Base-by-base conservation (phyloP, 1,139 yeast genomes). In the Taphrina wiesneri region DNA sequence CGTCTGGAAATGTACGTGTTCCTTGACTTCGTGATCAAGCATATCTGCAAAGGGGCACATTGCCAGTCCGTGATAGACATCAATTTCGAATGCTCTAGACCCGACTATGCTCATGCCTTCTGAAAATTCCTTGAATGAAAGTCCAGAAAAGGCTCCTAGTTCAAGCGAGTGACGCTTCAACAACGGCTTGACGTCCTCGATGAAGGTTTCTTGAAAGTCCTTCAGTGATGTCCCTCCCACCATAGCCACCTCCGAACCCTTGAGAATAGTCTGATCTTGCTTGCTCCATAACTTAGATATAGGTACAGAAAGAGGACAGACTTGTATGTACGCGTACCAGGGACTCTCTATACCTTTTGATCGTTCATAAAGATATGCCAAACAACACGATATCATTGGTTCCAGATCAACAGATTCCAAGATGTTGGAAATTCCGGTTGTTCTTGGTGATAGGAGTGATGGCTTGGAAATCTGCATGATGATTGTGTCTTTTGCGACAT, bases 21-120 rank as follows among this genome's bases (percentile, higher is more conserved):
- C 79, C 9, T 69, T 79, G 9, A 82, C 81, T 46, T 83, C 78
- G 74, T 90, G 97, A 71, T 91, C 91, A 77, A 91, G 91, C 60
- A 92, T 78, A 75, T 92, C 96, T 0, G 97, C 97, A 17, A 92
- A 92, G 0, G 97, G 97, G 34, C 91, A 96, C 68, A 92, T 77
- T 0, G 88, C 89, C 47, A 87, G 81, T 30, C 86, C 88, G 71
- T 87, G 89, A 74, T 77, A 90, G 57, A 80, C 81, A 74, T 92
- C 97, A 21, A 92, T 85, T 65, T 86, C 86, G 74, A 91, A 90
- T 0, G 92, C 91, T 68, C 96, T 80, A 0, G 96, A 85, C 0
- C 91, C 84, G 15, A 90, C 85, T 3, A 75, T 73, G 17, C 75
- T 70, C 23, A 76, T 69, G 0, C 79, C 75, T n/a, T 72, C 68